phyloP scores from a whole-genome alignment of 2,329 filamentous ascomycete genomes.

The Cordyceps sp. region DNA sequence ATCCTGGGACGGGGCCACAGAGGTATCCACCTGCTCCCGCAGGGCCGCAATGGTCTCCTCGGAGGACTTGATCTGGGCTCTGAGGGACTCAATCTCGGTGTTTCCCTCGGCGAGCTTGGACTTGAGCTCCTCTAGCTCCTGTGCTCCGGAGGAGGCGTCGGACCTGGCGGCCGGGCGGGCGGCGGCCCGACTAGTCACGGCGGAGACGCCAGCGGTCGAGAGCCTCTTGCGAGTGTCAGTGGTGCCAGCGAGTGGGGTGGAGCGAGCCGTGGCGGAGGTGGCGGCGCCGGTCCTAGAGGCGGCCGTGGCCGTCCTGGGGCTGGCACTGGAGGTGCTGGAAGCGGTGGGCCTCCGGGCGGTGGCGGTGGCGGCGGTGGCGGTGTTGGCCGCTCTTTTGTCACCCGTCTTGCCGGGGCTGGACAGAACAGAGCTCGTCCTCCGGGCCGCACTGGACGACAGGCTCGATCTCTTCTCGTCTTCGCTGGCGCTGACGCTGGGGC shows the following conservation, averaged over 20 bases:
- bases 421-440: conserved; percentile 26
- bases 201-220: conserved; percentile 27
- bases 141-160: conserved; percentile 25
- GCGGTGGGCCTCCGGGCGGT: conserved; percentile 17
- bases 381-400: conserved; percentile 19
- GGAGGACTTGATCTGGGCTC: conserved; percentile 36
- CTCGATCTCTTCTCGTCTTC: conserved; percentile 32
- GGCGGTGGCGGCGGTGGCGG: conserved; percentile 13
- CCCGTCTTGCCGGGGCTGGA: conserved; percentile 19
- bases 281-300: conserved; percentile 13
- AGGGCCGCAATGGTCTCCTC: conserved; percentile 39
- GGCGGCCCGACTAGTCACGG: conserved; percentile 18
- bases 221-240: conserved; percentile 39
- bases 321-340: conserved; percentile 14
- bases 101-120: conserved; percentile 41
- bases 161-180: conserved; percentile 22
- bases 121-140: conserved; percentile 44
- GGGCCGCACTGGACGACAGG: conserved; percentile 18
- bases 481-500: conserved; percentile 29
- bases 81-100: conserved; percentile 37
- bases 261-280: conserved; percentile 15
- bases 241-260: conserved; percentile 20
- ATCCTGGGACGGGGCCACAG: conserved; percentile 16
- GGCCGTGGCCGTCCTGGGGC: conserved; percentile 18
- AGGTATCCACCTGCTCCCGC: conserved; percentile 30